phyloP scores from a whole-genome alignment of 345 rosid species.

The Eucalyptus cloeziana region DNA sequence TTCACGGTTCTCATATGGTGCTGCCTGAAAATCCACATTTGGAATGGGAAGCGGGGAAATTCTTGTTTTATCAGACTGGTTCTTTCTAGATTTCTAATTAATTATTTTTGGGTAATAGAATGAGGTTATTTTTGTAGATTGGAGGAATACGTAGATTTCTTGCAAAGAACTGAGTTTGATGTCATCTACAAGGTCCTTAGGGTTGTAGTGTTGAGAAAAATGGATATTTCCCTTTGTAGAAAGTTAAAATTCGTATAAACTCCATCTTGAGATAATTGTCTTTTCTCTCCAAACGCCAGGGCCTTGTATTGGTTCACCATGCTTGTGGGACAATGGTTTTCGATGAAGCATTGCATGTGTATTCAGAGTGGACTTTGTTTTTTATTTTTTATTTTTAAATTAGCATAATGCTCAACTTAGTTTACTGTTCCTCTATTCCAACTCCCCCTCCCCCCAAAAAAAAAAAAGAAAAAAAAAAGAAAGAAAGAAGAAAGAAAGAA shows the following conservation, averaged over 20 bases:
- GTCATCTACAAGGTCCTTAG: not conserved
- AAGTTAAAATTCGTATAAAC: not conserved
- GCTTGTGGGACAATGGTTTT: not conserved
- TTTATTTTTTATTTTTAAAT: not conserved
- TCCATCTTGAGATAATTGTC: not conserved
- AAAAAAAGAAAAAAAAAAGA: not conserved
- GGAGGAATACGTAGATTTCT: not conserved
- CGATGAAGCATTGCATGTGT: not conserved
- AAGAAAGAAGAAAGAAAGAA: not conserved
- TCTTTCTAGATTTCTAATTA: not conserved
- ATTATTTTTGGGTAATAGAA: not conserved
- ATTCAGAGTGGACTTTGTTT: not conserved
- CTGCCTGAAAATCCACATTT: not conserved
- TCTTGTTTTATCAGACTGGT: not conserved
- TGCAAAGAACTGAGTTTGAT: not conserved
- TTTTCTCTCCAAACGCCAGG: not conserved
- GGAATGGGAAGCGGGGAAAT: not conserved
- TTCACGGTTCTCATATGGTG: not conserved
- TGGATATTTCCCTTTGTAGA: not conserved
- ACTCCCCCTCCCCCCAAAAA: not conserved
- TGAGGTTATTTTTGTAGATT: not conserved
- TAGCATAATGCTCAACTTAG: not conserved
- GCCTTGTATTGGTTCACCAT: not conserved
- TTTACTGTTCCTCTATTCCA: not conserved
- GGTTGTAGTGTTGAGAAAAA: not conserved